Conservation (phyloP, 2,329 filamentous ascomycete genomes). For the Trichoderma guizhouense region DNA sequence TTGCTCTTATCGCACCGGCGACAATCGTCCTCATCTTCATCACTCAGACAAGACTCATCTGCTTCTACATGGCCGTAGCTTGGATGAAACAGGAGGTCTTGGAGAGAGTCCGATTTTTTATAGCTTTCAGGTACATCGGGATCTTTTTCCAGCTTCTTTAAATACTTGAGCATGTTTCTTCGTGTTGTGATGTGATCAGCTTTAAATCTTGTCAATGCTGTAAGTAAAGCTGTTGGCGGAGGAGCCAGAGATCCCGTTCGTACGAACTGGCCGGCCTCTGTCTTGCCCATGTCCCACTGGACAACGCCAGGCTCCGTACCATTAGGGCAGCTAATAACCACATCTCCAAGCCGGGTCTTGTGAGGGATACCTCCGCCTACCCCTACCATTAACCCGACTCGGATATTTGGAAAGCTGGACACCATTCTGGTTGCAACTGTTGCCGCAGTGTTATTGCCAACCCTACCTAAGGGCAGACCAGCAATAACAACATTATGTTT, state of each 20-base stretch:
- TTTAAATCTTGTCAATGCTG: neutral
- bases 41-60: neutral
- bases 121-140: neutral
- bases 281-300: neutral
- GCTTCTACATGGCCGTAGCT: neutral
- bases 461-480: slow-evolving; percentile 30
- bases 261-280: neutral
- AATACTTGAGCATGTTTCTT: neutral
- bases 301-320: slow-evolving; percentile 6
- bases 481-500: slow-evolving; percentile 33
- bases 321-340: slow-evolving; percentile 20
- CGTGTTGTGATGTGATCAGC: neutral
- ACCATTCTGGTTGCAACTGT: slow-evolving; percentile 31
- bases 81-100: neutral
- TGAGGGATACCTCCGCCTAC: slow-evolving; percentile 23
- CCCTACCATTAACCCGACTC: slow-evolving; percentile 22
- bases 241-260: neutral
- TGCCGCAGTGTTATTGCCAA: slow-evolving; percentile 30
- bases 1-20: neutral
- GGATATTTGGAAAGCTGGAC: slow-evolving; percentile 30
- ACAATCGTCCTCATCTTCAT: neutral
- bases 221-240: neutral
- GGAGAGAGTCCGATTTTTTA: neutral
- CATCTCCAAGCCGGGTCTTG: slow-evolving; percentile 22
- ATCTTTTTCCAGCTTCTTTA: neutral